Evolutionary conservation across 768 basidiomycete species (phyloP).

Genomic region (Podaxis sp.): DNA sequence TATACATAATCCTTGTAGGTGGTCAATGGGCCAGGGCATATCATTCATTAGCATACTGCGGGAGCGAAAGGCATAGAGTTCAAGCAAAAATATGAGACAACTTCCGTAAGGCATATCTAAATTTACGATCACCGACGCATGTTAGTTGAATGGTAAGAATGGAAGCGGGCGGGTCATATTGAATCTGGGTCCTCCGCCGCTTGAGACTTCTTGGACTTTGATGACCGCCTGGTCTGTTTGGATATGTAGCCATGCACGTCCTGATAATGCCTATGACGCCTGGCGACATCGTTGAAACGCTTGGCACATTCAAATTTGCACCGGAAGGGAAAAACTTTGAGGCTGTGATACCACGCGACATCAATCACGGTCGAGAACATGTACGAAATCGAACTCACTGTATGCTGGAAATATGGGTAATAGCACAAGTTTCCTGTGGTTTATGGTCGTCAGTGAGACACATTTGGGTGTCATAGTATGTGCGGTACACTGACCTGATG

Average conservation of each 20-base stretch:
- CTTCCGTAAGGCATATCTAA: background rate
- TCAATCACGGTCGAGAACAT: background rate
- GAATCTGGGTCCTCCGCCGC: background rate
- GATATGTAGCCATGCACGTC: constrained; percentile 13
- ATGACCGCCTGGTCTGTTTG: constrained; percentile 11
- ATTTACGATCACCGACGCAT: background rate
- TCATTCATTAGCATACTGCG: background rate
- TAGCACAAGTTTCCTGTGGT: constrained; percentile 51
- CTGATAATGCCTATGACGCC: constrained; percentile 47
- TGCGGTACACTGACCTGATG: constrained; percentile 7
- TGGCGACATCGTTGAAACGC: constrained; percentile 64
- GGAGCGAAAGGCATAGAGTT: background rate
- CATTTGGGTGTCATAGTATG: background rate
- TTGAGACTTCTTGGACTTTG: background rate
- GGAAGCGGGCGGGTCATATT: background rate
- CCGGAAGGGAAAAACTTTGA: constrained; percentile 54
- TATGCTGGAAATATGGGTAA: constrained; percentile 54
- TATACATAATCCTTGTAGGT: background rate
- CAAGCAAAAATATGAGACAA: background rate
- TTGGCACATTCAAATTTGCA: constrained; percentile 45
- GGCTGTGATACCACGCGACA: constrained; percentile 35
- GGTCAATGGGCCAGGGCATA: background rate
- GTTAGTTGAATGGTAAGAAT: constrained; percentile 1
- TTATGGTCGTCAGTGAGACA: background rate
- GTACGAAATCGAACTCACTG: constrained; percentile 31